These are phyloP conservation scores for Aspergillus neotritici DNA, from an alignment of 2,329 filamentous ascomycete genomes.

Conservation along the genomic window DNA sequence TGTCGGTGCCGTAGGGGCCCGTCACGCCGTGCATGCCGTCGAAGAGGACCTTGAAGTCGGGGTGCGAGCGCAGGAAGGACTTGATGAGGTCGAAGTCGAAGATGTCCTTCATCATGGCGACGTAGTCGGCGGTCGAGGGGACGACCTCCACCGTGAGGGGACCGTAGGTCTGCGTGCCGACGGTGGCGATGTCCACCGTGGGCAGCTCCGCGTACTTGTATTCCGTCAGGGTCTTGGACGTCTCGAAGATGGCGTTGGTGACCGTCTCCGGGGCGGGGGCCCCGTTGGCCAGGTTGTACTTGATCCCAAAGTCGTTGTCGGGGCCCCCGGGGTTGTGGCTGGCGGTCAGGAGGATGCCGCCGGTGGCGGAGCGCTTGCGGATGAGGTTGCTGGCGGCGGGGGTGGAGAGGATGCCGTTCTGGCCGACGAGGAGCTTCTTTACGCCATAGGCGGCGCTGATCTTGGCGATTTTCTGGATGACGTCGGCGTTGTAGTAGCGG, in stretches of 20 bases:
- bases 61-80: constrained; percentile 78
- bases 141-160: constrained; percentile 89
- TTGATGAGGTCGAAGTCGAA: constrained; percentile 97
- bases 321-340: constrained; percentile 97
- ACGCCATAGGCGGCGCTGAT: constrained; percentile 95
- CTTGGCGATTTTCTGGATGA: constrained; percentile 93
- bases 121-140: constrained; percentile 87
- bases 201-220: constrained; percentile 90
- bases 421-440: constrained; percentile 96
- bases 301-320: constrained; percentile 95
- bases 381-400: constrained; percentile 95
- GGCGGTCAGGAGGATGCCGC: constrained; percentile 92
- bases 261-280: constrained; percentile 92
- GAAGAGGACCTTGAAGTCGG: constrained; percentile 94
- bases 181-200: constrained; percentile 73
- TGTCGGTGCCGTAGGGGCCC: constrained; percentile 87
- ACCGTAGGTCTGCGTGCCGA: constrained; percentile 81
- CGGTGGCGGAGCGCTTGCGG: constrained; percentile 87
- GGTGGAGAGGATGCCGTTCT: constrained; percentile 93
- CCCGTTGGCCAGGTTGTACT: constrained; percentile 97
- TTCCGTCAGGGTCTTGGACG: constrained; percentile 78
- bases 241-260: constrained; percentile 95
- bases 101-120: constrained; percentile 94
- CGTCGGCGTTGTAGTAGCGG: constrained; percentile 94
- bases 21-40: constrained; percentile 93